Base-by-base conservation (phyloP, 768 basidiomycete genomes). In the Russula compacta region DNA sequence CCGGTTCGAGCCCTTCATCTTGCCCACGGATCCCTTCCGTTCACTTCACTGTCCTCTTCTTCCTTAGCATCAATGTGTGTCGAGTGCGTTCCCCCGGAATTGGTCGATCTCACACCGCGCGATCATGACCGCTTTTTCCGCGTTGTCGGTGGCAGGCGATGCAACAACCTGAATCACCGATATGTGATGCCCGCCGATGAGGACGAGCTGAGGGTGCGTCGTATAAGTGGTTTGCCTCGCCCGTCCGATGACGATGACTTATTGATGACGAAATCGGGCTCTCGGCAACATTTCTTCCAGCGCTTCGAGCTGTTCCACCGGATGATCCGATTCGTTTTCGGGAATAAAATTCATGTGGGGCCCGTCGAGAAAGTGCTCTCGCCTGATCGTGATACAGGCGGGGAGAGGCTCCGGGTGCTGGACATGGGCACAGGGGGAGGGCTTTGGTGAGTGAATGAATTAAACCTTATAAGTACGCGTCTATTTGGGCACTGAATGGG, bases 341-440 rank as follows among this genome's bases (percentile, higher is more conserved):
- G 72, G 24, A 83, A 84, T 53, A 80, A 77, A 67, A 84, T 82
- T 68, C 86, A 86, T 66, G 74, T 86, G 19, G 86, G 87, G 6
- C 86, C 86, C 29, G 77, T 86, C 5, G 78, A 76, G 53, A 77
- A 82, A 54, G 79, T 77, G 21, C 76, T 88, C 3, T 79, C 77
- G 61, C 57, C 63, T 21, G 59, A 61, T 36, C 77, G 70, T 66
- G 55, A 71, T 54, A 53, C 70, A 63, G 51, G 35, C 4, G 40
- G 62, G 21, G 65, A 64, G 32, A 68, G 69, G 36, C 68, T 69
- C 58, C 71, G 71, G 52, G 79, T 87, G 46, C 80, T 88, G 52
- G 86, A 88, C 72, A 74, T 87, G 61, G 86, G 86, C 17, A 87
- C 86, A 1, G 86, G 86, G 24, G 78, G 78, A 4, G 86, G 86